phyloP scores from a whole-genome alignment of 1,284 basidiomycete species.

The Peniophora sp. region DNA sequence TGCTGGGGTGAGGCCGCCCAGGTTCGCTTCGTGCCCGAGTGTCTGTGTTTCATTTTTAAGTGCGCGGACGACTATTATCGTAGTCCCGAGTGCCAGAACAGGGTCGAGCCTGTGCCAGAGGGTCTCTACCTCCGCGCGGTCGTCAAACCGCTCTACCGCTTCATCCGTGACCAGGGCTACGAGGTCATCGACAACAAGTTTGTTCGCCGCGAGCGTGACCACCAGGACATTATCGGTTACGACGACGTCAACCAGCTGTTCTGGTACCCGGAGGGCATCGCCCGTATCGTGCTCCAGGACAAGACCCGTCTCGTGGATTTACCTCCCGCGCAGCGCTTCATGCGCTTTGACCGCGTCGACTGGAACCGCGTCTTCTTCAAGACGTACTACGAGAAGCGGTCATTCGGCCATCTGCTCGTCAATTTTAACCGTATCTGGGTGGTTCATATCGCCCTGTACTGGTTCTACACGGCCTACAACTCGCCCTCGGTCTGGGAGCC shows the following conservation, averaged over 20 bases:
- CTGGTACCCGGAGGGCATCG: conserved; percentile 99
- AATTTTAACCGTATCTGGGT: conserved; percentile 99
- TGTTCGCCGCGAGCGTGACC: conserved; percentile 88
- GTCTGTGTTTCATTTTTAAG: conserved; percentile 99
- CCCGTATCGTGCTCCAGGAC: conserved; percentile 83
- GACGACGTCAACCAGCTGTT: conserved; percentile 99
- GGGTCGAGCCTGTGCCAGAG: conserved; percentile 90
- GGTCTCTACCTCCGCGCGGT: conserved; percentile 90
- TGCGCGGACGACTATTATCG: conserved; percentile 99
- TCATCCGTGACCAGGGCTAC: conserved; percentile 97
- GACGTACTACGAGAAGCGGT: conserved; percentile 94
- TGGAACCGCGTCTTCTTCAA: conserved; percentile 96
- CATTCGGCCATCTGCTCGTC: conserved; percentile 88
- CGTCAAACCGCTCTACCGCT: conserved; percentile 94
- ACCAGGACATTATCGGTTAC: conserved; percentile 94
- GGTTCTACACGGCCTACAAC: conserved; percentile 94
- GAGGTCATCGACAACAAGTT: conserved; percentile 96
- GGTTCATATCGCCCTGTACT: conserved; percentile 87
- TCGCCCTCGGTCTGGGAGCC: conserved; percentile 73
- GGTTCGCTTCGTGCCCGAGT: conserved; percentile 97
- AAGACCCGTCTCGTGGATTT: conserved; percentile 90
- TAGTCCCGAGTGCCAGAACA: conserved; percentile 95
- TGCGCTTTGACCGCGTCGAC: conserved; percentile 92
- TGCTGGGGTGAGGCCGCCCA: conserved; percentile 99
- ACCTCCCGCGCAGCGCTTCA: conserved; percentile 83